phyloP scores from a whole-genome alignment of 441 rosid genomes.

The Populus hybrid region DNA sequence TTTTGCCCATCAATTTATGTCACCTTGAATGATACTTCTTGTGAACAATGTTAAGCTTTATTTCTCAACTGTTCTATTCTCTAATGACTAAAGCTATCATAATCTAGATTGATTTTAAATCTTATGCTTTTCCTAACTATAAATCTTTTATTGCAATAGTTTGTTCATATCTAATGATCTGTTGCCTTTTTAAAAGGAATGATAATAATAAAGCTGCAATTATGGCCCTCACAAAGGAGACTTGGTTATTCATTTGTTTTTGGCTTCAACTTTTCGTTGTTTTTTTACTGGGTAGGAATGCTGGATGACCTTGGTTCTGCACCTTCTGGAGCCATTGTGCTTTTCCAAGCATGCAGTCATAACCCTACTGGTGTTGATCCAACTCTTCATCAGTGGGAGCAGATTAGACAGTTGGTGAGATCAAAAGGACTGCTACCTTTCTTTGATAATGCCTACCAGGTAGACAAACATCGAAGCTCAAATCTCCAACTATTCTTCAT shows the following conservation, averaged over 20 bases:
- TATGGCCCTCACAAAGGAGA: neutral
- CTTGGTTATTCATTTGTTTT: slow-evolving; percentile 3
- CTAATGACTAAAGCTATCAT: neutral
- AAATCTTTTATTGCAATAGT: neutral
- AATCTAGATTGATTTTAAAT: neutral
- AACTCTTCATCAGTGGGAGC: slow-evolving; percentile 72
- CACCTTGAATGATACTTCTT: neutral
- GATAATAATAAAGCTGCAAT: neutral
- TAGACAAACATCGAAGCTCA: slow-evolving; percentile 16
- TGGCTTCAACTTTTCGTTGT: neutral
- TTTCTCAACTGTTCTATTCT: neutral
- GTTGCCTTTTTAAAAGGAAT: neutral
- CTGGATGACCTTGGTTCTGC: slow-evolving; percentile 78
- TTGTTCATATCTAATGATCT: neutral
- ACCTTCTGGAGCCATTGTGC: slow-evolving; percentile 67
- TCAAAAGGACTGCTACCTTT: slow-evolving; percentile 62
- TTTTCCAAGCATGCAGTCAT: slow-evolving; percentile 84
- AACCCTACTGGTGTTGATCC: slow-evolving; percentile 95
- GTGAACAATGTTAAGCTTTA: neutral
- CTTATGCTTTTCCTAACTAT: neutral
- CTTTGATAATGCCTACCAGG: slow-evolving; percentile 93
- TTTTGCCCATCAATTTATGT: neutral
- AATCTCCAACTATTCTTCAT: neutral
- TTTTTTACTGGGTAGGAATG: slow-evolving; percentile 43
- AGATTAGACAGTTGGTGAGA: slow-evolving; percentile 62